Base-by-base conservation (phyloP, 768 basidiomycete species). In the Russula dissimulans region DNA sequence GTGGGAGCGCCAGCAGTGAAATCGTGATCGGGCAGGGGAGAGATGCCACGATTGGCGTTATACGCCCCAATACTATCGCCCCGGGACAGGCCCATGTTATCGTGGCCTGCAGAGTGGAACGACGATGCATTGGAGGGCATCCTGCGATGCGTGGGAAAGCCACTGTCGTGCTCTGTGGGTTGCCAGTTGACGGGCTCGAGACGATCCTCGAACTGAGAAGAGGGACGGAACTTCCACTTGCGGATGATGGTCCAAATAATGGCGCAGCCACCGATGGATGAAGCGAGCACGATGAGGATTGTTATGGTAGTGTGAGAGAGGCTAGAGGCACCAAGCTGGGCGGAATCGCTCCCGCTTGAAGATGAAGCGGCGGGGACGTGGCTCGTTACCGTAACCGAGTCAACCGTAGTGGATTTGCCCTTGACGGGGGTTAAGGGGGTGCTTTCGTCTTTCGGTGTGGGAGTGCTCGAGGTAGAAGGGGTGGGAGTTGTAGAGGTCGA, bases 171-270 rank as follows among this genome's bases (percentile, higher is more conserved):
- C 55, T 69, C 73, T 47, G 80, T 78, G n/a, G 89, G 88, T 69
- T 87, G 83, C 89, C 89, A 93, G 75, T 91, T 85, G 69, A 93
- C 90, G 61, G 92, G 91, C 60, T 87, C 82, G 76, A 95, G 82
- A 65, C 91, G 89, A 62, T 84, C 82, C 67, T 90, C 87, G 70
- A 93, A 93, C 67, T 81, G 79, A 68, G 81, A 78, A 34, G 91
- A 92, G 59, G 87, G 83, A 56, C 82, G 83, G 69, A 93, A 84
- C 75, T 92, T 91, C 87, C 89, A 92, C 72, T 93, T 92, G 76
- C 91, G 86, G 78, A 93, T 88, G 69, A 91, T 74, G 50, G 91
- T 94, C 91, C 91, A 95, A 63, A 87, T 77, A 66, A 92, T 83
- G 58, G 80, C 79, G 54, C 86, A 69, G 34, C 79, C 86, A 54